Percentiles rank a stretch among this genome's conserved stretches.
Evolutionary conservation across 2,329 filamentous ascomycete species (phyloP).

Genomic region (Clonostachys chloroleuca): DNA sequence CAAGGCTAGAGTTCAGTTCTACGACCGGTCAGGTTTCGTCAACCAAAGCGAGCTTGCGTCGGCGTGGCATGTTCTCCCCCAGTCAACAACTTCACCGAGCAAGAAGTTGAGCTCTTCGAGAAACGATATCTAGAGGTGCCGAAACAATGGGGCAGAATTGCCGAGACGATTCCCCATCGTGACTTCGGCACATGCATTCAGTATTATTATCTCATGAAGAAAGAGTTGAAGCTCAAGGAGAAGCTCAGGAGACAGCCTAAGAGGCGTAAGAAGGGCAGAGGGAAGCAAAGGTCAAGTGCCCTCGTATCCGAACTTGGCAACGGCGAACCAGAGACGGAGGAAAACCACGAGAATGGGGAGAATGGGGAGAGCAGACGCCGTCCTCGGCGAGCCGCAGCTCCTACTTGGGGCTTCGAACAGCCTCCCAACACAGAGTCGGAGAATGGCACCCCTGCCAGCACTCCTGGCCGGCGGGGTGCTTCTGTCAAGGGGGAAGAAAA

Average conservation of each 20-base stretch:
- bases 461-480: slow-evolving; percentile 47
- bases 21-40: slow-evolving; percentile 62
- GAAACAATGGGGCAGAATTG: slow-evolving; percentile 80
- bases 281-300: slow-evolving; percentile 58
- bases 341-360: slow-evolving; percentile 53
- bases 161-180: slow-evolving; percentile 60
- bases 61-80: slow-evolving; percentile 67
- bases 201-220: slow-evolving; percentile 81
- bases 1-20: slow-evolving; percentile 52
- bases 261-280: slow-evolving; percentile 51
- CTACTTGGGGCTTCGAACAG: slow-evolving; percentile 66
- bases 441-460: slow-evolving; percentile 50
- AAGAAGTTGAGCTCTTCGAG: slow-evolving; percentile 68
- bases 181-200: slow-evolving; percentile 79
- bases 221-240: slow-evolving; percentile 71
- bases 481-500: slow-evolving; percentile 44
- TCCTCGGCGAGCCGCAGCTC: slow-evolving; percentile 62
- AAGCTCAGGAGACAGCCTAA: slow-evolving; percentile 64
- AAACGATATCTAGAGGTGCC: slow-evolving; percentile 70
- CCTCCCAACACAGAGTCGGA: slow-evolving; percentile 52
- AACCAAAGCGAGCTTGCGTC: slow-evolving; percentile 63
- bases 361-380: slow-evolving; percentile 52
- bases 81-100: slow-evolving; percentile 68
- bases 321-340: slow-evolving; percentile 51
- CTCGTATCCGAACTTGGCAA: slow-evolving; percentile 63